Conservation (phyloP, 345 rosid genomes). For the Salix udensis region DNA sequence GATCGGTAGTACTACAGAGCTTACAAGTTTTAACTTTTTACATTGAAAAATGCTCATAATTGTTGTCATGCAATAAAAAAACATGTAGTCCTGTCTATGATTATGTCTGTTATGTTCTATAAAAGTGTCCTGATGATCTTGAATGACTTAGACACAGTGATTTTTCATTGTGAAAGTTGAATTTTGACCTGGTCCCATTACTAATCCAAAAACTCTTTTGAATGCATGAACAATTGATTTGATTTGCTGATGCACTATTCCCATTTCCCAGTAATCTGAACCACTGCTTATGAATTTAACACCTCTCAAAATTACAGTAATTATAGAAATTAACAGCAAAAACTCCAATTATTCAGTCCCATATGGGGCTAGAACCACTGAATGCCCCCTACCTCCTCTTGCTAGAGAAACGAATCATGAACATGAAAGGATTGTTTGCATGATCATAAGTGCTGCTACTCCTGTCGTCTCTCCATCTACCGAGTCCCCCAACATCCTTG, state of each 20-base stretch:
- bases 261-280: not conserved
- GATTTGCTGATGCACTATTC: not conserved
- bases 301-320: not conserved
- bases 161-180: slow-evolving; percentile 12
- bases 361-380: not conserved
- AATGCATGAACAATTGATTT: slow-evolving; percentile 5
- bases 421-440: slow-evolving; percentile 1
- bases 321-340: not conserved
- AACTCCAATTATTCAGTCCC: slow-evolving; percentile 14
- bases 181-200: slow-evolving; percentile 23
- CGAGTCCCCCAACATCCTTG: not conserved
- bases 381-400: not conserved
- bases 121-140: slow-evolving; percentile 7
- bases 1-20: not conserved
- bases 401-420: slow-evolving; percentile 6
- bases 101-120: slow-evolving; percentile 33
- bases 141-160: slow-evolving; percentile 24
- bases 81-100: slow-evolving; percentile 36
- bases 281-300: not conserved
- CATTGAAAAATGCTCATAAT: slow-evolving; percentile 9
- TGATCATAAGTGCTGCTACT: not conserved
- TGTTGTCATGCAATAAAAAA: slow-evolving; percentile 28
- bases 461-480: not conserved
- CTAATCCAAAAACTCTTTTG: not conserved
- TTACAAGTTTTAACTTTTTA: not conserved